Conservation (phyloP, 352 stramenopile species). For the Pythium angustatum region DNA sequence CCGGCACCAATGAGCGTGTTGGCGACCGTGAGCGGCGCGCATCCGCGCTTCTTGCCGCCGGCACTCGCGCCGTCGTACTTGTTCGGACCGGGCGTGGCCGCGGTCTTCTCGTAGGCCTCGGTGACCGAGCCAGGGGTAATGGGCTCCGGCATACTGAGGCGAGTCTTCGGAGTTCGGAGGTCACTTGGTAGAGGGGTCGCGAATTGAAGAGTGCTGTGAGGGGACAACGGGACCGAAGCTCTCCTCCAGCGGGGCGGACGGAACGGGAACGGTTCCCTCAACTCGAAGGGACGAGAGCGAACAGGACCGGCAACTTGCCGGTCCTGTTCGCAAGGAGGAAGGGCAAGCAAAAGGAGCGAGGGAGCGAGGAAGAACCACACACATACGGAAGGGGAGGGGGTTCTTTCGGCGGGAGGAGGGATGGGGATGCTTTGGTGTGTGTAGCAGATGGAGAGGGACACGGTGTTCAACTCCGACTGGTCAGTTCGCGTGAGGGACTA, state of each 20-base stretch:
- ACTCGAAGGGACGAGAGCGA: too few species aligned
- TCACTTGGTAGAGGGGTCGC: not conserved
- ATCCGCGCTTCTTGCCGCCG: not conserved
- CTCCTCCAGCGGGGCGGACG: too few species aligned
- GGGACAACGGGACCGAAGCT: too few species aligned
- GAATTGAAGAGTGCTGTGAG: conserved; percentile 1
- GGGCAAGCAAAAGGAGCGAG: not conserved
- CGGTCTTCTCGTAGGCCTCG: conserved; percentile 28
- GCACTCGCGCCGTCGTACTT: not conserved
- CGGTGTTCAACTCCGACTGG: not conserved
- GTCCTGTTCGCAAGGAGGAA: too few species aligned
- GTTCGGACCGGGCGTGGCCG: conserved; percentile 7
- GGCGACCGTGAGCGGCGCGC: conserved; percentile 19
- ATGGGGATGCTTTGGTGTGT: not conserved
- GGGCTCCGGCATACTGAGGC: conserved; percentile 5
- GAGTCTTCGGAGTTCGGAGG: not conserved
- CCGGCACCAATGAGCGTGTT: conserved; percentile 40
- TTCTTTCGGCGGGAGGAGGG: not conserved
- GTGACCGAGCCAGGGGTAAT: conserved; percentile 21
- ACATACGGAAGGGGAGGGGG: too few species aligned
- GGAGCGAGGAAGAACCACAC: not conserved
- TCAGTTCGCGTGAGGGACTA: not conserved
- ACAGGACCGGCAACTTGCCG: too few species aligned
- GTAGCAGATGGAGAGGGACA: conserved; percentile 7
- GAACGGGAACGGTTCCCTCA: too few species aligned